These are phyloP conservation scores for Plasmodium adleri DNA, from an alignment of 169 alveolate species.

Conservation along the genomic window DNA sequence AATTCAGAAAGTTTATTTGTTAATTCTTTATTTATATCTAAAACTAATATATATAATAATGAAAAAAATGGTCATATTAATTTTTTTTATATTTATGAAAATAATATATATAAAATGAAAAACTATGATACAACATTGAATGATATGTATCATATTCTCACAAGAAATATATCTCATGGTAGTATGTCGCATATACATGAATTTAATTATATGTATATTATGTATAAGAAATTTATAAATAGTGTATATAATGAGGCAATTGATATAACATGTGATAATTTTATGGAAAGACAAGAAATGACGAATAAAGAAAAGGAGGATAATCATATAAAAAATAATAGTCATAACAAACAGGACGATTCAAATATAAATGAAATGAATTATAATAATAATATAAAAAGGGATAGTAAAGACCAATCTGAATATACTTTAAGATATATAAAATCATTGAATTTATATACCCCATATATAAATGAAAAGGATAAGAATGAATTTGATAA, in stretches of 20 bases:
- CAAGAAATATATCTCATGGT: constrained; percentile 8
- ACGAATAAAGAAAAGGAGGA: background rate
- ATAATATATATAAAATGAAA: constrained; percentile 24
- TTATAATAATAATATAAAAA: background rate
- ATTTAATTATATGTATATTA: constrained; percentile 23
- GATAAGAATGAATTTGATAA: constrained; percentile 11
- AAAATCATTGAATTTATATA: constrained; percentile 12
- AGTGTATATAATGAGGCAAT: background rate
- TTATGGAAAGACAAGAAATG: background rate
- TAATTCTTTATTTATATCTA: constrained; percentile 24
- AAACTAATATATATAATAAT: constrained; percentile 49
- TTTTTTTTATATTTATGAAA: constrained; percentile 19
- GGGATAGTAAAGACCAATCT: background rate
- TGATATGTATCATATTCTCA: constrained; percentile 32
- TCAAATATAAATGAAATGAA: background rate
- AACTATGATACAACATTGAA: constrained; percentile 37
- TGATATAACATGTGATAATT: background rate
- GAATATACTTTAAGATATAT: background rate
- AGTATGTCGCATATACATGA: background rate
- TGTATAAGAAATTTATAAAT: constrained; percentile 40
- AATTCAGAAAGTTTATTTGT: constrained; percentile 30
- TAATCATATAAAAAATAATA: background rate
- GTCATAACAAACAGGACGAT: background rate
- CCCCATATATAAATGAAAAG: constrained; percentile 11
- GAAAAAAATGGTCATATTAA: constrained; percentile 11